Evolutionary conservation across 768 basidiomycete genomes (phyloP).

Genomic region (Amanita pseudoporphyria): DNA sequence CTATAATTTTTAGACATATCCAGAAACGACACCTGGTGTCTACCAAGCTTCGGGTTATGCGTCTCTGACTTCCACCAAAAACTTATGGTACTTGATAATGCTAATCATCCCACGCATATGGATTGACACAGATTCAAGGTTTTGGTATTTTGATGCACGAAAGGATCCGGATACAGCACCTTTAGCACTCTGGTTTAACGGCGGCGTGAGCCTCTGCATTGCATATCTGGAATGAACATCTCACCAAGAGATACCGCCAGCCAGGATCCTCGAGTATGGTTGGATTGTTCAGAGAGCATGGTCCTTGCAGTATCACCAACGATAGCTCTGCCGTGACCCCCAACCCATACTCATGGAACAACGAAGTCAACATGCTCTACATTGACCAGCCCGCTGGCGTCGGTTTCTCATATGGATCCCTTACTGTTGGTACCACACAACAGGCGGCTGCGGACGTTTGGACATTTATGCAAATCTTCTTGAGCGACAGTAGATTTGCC

Average conservation of each 20-base stretch:
- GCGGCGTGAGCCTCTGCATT: background rate
- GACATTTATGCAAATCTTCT: conserved; percentile 54
- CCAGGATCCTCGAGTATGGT: too few relatives aligned
- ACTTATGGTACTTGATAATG: too few relatives aligned
- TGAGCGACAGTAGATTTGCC: conserved; percentile 44
- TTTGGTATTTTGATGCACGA: too few relatives aligned
- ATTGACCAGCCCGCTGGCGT: conserved; percentile 63
- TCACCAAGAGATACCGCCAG: too few relatives aligned
- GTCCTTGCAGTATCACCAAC: conserved; percentile 50
- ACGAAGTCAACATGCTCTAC: conserved; percentile 48
- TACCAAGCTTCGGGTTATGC: too few relatives aligned
- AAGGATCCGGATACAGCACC: too few relatives aligned
- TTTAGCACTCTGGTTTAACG: too few relatives aligned
- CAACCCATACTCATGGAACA: conserved; percentile 48
- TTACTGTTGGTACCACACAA: conserved; percentile 47
- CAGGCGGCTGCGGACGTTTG: conserved; percentile 50
- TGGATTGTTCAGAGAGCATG: conserved; percentile 62
- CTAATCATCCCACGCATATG: background rate
- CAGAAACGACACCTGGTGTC: too few relatives aligned
- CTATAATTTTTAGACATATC: too few relatives aligned
- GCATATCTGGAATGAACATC: too few relatives aligned
- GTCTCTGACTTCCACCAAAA: too few relatives aligned
- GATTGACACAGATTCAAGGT: conserved; percentile 22
- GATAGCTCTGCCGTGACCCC: conserved; percentile 41
- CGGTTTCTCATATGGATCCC: conserved; percentile 51